Conservation (phyloP, 345 rosid genomes). For the Cardiospermum halicacabum region DNA sequence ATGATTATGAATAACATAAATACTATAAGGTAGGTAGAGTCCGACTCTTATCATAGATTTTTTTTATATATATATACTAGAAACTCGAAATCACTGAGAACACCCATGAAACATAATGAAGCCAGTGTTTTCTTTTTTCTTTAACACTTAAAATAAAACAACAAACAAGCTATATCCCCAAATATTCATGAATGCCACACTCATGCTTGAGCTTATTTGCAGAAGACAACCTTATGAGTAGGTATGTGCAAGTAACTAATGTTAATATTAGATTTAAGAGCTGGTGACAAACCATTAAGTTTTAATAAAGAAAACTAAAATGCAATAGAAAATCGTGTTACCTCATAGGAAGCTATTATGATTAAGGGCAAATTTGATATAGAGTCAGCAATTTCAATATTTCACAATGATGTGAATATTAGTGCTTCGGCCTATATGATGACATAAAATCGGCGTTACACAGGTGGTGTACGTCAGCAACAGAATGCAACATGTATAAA, state of each 20-base stretch:
- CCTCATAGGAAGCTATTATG: slow-evolving; percentile 99
- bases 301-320: slow-evolving; percentile 14
- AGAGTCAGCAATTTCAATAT: slow-evolving; percentile 97
- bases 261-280: background rate
- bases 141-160: background rate
- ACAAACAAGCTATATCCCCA: too few species aligned
- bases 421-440: slow-evolving; percentile 59
- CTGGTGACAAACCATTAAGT: slow-evolving; percentile 3
- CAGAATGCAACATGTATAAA: background rate
- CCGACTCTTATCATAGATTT: background rate
- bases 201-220: background rate
- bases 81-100: slow-evolving; percentile 2
- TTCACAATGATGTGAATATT: slow-evolving; percentile 89
- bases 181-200: background rate
- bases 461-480: slow-evolving; percentile 3
- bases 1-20: too few species aligned
- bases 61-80: background rate
- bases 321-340: slow-evolving; percentile 27
- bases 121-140: too few species aligned
- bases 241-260: background rate
- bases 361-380: slow-evolving; percentile 90
- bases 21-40: too few species aligned
- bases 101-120: too few species aligned
- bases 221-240: background rate
- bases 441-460: slow-evolving; percentile 9